These are phyloP conservation scores for Paramecium tetraurelia DNA, from an alignment of 73 alveolate species.

Conservation along the genomic window DNA sequence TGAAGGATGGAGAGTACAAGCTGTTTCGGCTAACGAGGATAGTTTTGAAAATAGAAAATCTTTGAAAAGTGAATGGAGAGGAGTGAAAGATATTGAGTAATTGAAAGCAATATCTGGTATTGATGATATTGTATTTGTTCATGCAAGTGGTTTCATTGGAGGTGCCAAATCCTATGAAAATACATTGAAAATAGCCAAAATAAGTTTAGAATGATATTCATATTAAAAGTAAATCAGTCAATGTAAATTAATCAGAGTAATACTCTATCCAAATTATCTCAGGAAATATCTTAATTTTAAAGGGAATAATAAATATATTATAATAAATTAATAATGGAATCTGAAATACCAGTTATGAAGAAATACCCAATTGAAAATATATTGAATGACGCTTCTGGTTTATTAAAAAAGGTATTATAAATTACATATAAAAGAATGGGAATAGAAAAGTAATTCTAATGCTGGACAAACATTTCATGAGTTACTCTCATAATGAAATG, in stretches of 20 bases:
- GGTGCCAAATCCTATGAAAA: constrained; percentile 78
- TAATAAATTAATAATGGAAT: neutral
- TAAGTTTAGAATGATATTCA: neutral
- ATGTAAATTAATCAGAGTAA: neutral
- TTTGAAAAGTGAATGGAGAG: constrained; percentile 83
- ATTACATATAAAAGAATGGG: neutral
- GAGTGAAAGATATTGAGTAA: constrained; percentile 76
- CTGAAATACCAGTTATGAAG: neutral
- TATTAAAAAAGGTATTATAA: neutral
- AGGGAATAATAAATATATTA: neutral
- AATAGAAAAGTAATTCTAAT: neutral
- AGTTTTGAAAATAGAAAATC: constrained; percentile 82
- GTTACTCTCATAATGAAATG: neutral
- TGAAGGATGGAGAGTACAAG: constrained; percentile 77
- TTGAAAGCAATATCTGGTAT: constrained; percentile 70
- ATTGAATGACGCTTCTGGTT: constrained; percentile 9
- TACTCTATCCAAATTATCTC: neutral
- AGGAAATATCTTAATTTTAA: neutral
- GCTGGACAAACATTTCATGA: neutral
- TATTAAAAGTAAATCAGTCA: neutral
- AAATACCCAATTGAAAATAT: neutral
- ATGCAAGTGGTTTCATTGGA: constrained; percentile 88
- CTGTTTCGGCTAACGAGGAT: constrained; percentile 64
- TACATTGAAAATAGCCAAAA: constrained; percentile 74
- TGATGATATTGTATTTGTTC: constrained; percentile 81